A percentile compares a stretch with the other conserved stretches of the same genome.
phyloP scores from a whole-genome alignment of 202 grass and related monocot species.

The Digitaria exilis region DNA sequence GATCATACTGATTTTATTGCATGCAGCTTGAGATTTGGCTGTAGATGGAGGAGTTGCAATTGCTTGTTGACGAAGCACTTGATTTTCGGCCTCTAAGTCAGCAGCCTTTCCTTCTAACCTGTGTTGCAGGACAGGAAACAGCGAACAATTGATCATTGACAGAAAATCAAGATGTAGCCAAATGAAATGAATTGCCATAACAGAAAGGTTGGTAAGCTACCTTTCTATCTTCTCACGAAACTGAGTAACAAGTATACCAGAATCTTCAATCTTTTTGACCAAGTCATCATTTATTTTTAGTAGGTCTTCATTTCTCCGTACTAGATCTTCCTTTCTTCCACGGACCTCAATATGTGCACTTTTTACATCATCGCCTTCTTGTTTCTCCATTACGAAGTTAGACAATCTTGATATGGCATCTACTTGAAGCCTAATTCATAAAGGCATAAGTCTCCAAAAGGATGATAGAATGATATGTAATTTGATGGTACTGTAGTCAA shows the following conservation, averaged over 20 bases:
- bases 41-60: conserved; percentile 56
- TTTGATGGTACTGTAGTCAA: conserved; percentile 21
- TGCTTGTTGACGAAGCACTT: conserved; percentile 71
- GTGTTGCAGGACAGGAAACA: conserved; percentile 19
- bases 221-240: conserved; percentile 62
- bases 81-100: conserved; percentile 68
- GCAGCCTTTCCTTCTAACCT: conserved; percentile 74
- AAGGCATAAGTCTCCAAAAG: conserved; percentile 32
- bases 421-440: conserved; percentile 51
- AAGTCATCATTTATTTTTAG: conserved; percentile 64
- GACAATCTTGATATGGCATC: conserved; percentile 67
- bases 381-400: conserved; percentile 63
- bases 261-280: conserved; percentile 65
- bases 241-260: conserved; percentile 45
- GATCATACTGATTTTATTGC: conserved; percentile 59
- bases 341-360: conserved; percentile 53
- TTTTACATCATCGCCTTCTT: conserved; percentile 57
- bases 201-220: conserved; percentile 32
- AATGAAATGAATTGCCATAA: conserved; percentile 14
- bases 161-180: conserved; percentile 1
- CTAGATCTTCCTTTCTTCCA: conserved; percentile 61
- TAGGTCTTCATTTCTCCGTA: conserved; percentile 61
- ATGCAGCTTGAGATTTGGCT: conserved; percentile 61
- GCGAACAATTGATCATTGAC: neutral
- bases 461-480: conserved; percentile 11